phyloP scores from a whole-genome alignment of 805 yeast species.

The Candida vartiovaarae region DNA sequence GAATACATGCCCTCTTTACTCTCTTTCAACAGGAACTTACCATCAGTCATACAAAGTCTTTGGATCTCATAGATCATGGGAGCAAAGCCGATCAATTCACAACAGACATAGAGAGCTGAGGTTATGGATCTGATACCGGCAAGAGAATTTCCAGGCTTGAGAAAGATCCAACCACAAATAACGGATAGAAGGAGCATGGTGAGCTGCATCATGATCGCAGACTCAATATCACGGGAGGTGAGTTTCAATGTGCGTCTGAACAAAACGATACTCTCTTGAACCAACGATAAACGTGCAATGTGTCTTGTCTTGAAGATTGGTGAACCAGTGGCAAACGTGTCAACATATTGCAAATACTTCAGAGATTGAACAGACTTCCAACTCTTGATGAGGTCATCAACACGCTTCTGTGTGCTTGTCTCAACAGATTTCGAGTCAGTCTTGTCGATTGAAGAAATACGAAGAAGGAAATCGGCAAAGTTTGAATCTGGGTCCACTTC shows the following conservation, averaged over 20 bases:
- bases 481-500: constrained; percentile 26
- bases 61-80: constrained; percentile 52
- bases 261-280: constrained; percentile 37
- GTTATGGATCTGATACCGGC: constrained; percentile 60
- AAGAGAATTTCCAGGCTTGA: constrained; percentile 48
- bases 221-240: constrained; percentile 45
- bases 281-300: constrained; percentile 29
- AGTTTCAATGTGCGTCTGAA: constrained; percentile 39
- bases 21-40: constrained; percentile 45
- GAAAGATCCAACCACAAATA: constrained; percentile 73
- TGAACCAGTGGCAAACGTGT: constrained; percentile 13
- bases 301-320: background rate
- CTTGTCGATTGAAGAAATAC: constrained; percentile 49
- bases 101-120: constrained; percentile 45
- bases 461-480: constrained; percentile 57
- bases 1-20: constrained; percentile 18
- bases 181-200: constrained; percentile 46
- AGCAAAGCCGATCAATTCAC: constrained; percentile 49
- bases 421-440: constrained; percentile 28
- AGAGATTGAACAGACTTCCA: constrained; percentile 11
- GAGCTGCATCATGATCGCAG: constrained; percentile 35
- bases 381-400: constrained; percentile 12
- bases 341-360: background rate
- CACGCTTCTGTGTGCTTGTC: constrained; percentile 25
- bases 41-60: constrained; percentile 47